Evolutionary conservation across 345 rosid genomes (phyloP).

Genomic region (Chamaenerion angustifolium): DNA sequence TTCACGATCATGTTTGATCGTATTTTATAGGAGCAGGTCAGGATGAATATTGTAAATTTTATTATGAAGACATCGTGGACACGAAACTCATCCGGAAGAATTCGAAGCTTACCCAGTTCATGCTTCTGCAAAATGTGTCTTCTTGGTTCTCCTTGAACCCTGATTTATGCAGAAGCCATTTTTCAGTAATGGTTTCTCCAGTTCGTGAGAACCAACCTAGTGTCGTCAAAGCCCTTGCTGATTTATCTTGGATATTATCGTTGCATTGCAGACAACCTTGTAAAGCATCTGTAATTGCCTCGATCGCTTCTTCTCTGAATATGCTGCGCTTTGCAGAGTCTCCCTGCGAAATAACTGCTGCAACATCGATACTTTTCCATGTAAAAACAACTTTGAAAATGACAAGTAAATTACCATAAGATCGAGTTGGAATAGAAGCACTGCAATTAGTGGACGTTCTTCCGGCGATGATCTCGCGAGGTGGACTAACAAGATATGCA

Average conservation of each 20-base stretch:
- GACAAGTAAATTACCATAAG: slow-evolving; percentile 30
- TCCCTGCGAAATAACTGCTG: slow-evolving; percentile 34
- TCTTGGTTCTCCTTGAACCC: slow-evolving; percentile 14
- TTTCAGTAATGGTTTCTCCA: slow-evolving; percentile 23
- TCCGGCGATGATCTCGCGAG: slow-evolving; percentile 31
- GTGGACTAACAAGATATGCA: slow-evolving; percentile 37
- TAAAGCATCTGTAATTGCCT: slow-evolving; percentile 26
- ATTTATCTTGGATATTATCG: slow-evolving; percentile 36
- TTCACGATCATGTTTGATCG: too few relatives aligned
- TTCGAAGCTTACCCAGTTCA: slow-evolving; percentile 21
- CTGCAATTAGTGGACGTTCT: slow-evolving; percentile 43
- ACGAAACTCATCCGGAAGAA: too few relatives aligned
- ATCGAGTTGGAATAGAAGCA: slow-evolving; percentile 44
- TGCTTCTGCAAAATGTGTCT: slow-evolving; percentile 6
- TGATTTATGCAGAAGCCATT: slow-evolving; percentile 31
- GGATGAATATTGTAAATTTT: too few relatives aligned
- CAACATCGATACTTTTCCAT: slow-evolving; percentile 10
- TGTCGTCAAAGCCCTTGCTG: slow-evolving; percentile 38
- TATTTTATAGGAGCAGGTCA: too few relatives aligned
- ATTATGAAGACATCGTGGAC: too few relatives aligned
- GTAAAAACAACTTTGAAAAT: not conserved
- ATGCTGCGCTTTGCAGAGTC: slow-evolving; percentile 34
- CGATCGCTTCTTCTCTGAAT: slow-evolving; percentile 53
- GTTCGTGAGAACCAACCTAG: slow-evolving; percentile 21
- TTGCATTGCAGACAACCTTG: slow-evolving; percentile 16